Evolutionary conservation across 2,329 filamentous ascomycete genomes (phyloP).

Genomic region (Talaromyces sp.): DNA sequence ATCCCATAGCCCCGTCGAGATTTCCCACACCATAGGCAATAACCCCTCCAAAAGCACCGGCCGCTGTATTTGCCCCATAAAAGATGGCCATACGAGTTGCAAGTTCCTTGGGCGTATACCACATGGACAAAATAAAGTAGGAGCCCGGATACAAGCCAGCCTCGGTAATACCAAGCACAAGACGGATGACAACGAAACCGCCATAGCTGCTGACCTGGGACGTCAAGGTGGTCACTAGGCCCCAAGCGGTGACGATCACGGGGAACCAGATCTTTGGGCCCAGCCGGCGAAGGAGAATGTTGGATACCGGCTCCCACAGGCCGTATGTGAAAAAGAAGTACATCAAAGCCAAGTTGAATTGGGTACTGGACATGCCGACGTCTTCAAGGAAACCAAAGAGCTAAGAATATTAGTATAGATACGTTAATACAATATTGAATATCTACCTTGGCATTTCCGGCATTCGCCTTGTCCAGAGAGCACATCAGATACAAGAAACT

Average conservation of each 20-base stretch:
- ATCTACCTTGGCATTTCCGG: conserved; percentile 65
- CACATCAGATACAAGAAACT: conserved; percentile 64
- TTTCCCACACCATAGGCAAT: conserved; percentile 78
- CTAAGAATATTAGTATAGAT: not conserved
- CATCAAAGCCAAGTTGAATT: conserved; percentile 56
- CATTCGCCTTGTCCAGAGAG: conserved; percentile 68
- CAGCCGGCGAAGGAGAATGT: conserved; percentile 31
- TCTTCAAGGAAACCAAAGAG: conserved; percentile 54
- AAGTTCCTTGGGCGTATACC: conserved; percentile 72
- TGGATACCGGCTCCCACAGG: conserved; percentile 15
- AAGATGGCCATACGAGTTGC: conserved; percentile 71
- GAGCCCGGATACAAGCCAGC: conserved; percentile 60
- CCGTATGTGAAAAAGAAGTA: conserved; percentile 23
- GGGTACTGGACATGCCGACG: conserved; percentile 53
- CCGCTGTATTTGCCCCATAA: conserved; percentile 71
- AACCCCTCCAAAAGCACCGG: conserved; percentile 76
- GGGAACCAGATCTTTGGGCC: conserved; percentile 28
- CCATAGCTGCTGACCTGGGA: conserved; percentile 9
- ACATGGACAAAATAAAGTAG: conserved; percentile 65
- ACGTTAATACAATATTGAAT: not conserved
- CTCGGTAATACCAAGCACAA: conserved; percentile 56
- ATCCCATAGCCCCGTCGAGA: conserved; percentile 60
- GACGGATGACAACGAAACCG: conserved; percentile 45
- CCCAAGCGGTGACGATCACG: conserved; percentile 17
- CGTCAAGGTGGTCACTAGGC: conserved; percentile 6